Conservation (phyloP, 768 basidiomycete species). For the Mycena galopus region DNA sequence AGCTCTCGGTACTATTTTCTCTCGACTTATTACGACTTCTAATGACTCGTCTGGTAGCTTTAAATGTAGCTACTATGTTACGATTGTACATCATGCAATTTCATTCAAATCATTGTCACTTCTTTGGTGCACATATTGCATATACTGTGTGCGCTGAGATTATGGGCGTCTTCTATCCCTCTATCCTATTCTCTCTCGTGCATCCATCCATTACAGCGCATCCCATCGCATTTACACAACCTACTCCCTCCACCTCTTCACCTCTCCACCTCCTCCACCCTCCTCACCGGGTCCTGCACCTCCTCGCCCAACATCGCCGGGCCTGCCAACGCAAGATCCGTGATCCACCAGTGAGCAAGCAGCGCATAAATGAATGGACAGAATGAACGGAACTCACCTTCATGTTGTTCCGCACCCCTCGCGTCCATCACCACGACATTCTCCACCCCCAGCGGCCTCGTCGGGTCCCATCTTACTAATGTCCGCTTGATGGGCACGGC, state of each 20-base stretch:
- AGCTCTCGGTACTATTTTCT: neutral
- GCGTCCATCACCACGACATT: slow-evolving; percentile 91
- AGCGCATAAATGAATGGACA: too few species aligned
- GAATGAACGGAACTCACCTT: slow-evolving; percentile 54
- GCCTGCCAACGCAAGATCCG: too few species aligned
- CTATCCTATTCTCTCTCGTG: too few species aligned
- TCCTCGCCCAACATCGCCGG: slow-evolving; percentile 55
- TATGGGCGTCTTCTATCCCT: too few species aligned
- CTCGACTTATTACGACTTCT: neutral
- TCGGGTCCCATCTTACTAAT: slow-evolving; percentile 85
- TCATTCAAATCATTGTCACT: too few species aligned
- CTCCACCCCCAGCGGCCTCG: slow-evolving; percentile 71
- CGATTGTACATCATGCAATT: too few species aligned
- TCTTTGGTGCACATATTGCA: too few species aligned
- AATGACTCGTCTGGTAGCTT: neutral
- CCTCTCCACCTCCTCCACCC: slow-evolving; percentile 71
- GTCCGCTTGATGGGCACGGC: slow-evolving; percentile 79
- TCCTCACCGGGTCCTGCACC: slow-evolving; percentile 69
- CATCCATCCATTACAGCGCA: too few species aligned
- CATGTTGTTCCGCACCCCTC: slow-evolving; percentile 79
- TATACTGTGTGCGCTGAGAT: too few species aligned
- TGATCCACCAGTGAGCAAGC: too few species aligned
- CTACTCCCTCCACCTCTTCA: slow-evolving; percentile 69
- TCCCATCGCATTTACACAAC: slow-evolving; percentile 41
- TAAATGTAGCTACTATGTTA: neutral